A percentile compares a stretch with the other conserved stretches of the same genome.
phyloP scores from a whole-genome alignment of 257 asterid species.

The Knoxia roxburghii region DNA sequence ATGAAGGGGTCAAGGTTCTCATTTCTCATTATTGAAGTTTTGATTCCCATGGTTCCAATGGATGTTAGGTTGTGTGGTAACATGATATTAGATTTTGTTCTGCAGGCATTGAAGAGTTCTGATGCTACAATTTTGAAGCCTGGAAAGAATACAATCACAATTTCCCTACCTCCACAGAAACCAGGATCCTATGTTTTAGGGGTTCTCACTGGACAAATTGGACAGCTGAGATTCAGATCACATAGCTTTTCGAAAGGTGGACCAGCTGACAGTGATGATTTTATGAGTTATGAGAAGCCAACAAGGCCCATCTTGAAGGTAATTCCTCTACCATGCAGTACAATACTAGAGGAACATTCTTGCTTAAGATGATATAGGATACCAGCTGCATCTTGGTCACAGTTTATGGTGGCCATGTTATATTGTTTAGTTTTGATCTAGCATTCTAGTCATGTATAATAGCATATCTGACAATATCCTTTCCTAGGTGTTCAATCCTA shows the following conservation, averaged over 20 bases:
- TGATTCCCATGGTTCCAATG: background rate
- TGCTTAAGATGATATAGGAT: background rate
- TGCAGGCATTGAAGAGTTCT: constrained; percentile 78
- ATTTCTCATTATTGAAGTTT: constrained; percentile 8
- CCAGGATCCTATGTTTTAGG: constrained; percentile 97
- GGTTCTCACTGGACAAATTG: constrained; percentile 96
- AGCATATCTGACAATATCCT: constrained; percentile 1
- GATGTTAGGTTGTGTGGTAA: constrained; percentile 15
- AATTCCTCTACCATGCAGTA: constrained; percentile 16
- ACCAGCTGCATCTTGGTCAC: background rate
- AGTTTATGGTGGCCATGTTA: background rate
- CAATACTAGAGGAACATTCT: constrained; percentile 1
- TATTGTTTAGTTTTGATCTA: background rate
- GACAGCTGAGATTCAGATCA: constrained; percentile 93
- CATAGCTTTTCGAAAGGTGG: constrained; percentile 95
- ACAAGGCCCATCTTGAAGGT: constrained; percentile 95
- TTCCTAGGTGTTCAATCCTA: constrained; percentile 78
- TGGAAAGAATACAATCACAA: constrained; percentile 70
- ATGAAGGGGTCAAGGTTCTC: constrained; percentile 94
- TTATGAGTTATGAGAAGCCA: constrained; percentile 96
- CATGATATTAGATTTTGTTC: constrained; percentile 20
- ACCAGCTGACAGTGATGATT: constrained; percentile 92
- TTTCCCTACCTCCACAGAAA: constrained; percentile 84
- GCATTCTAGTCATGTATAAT: background rate
- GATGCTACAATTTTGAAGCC: constrained; percentile 76